These are phyloP conservation scores for Solanum dulcamara DNA, from an alignment of 257 asterid species.

Conservation along the genomic window DNA sequence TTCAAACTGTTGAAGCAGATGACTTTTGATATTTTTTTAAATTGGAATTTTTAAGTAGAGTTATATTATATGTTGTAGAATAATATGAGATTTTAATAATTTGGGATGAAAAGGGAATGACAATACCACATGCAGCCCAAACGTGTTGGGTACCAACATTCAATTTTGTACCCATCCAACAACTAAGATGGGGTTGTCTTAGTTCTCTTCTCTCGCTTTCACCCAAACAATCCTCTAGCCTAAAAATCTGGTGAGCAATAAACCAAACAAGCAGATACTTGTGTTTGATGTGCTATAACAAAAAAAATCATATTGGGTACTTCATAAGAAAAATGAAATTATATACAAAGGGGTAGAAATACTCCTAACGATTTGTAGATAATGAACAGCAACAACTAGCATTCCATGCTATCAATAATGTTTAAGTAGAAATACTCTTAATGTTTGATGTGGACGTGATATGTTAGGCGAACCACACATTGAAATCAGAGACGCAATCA, in stretches of 20 bases:
- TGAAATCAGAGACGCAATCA: background rate
- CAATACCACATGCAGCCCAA: slow-evolving; percentile 7
- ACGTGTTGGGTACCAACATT: slow-evolving; percentile 12
- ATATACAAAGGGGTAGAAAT: background rate
- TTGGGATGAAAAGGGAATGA: background rate
- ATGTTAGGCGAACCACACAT: background rate
- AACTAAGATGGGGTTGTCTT: background rate
- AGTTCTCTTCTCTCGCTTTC: slow-evolving; percentile 3
- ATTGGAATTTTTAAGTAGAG: background rate
- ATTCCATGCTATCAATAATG: background rate
- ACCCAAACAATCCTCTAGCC: background rate
- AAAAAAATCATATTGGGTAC: background rate
- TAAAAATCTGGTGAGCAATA: background rate
- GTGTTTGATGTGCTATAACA: background rate
- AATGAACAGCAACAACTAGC: background rate
- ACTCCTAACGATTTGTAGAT: background rate
- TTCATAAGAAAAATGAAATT: background rate
- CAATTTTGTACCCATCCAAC: slow-evolving; percentile 5
- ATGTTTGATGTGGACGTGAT: background rate
- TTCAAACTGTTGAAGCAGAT: background rate
- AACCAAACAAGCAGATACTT: background rate
- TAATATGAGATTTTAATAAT: background rate
- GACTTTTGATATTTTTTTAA: background rate
- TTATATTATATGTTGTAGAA: background rate
- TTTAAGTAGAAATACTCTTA: too few species aligned